Evolutionary conservation across 306 rosid species (phyloP).

Genomic region (Cyamopsis tetragonoloba): DNA sequence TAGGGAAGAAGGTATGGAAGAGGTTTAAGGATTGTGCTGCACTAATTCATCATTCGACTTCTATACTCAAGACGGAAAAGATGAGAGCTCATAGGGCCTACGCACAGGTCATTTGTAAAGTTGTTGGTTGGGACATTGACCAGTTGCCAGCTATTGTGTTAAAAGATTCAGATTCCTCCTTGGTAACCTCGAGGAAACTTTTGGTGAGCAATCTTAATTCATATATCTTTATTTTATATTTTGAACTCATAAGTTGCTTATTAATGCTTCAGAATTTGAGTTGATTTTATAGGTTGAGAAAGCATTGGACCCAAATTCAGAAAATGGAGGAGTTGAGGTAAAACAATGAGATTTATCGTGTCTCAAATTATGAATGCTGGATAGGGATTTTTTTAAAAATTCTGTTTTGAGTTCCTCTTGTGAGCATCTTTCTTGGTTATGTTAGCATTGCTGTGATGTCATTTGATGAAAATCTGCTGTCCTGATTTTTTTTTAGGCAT

Average conservation of each 20-base stretch:
- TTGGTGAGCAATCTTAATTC: constrained; percentile 28
- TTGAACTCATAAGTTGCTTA: neutral
- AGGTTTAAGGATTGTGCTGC: constrained; percentile 50
- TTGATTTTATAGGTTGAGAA: constrained; percentile 30
- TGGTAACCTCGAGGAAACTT: constrained; percentile 8
- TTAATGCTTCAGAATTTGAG: constrained; percentile 16
- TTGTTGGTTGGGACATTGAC: constrained; percentile 67
- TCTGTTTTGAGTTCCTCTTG: neutral
- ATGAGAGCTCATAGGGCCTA: constrained; percentile 59
- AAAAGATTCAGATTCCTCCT: constrained; percentile 42
- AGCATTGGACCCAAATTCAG: no score
- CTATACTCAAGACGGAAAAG: constrained; percentile 39
- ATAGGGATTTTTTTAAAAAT: no score
- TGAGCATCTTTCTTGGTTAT: neutral
- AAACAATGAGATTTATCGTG: no score
- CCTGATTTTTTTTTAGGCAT: neutral
- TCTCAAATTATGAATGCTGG: no score
- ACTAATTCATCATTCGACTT: constrained; percentile 55
- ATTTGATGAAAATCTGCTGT: neutral
- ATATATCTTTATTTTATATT: constrained; percentile 2
- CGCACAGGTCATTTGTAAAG: constrained; percentile 50
- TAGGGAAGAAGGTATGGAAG: constrained; percentile 53
- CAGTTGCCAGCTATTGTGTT: constrained; percentile 46
- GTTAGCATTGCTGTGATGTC: neutral
- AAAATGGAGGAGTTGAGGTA: no score